These are phyloP conservation scores for Linnemannia exigua DNA, from an alignment of 192 early-diverging fungal genomes.

Conservation along the genomic window DNA sequence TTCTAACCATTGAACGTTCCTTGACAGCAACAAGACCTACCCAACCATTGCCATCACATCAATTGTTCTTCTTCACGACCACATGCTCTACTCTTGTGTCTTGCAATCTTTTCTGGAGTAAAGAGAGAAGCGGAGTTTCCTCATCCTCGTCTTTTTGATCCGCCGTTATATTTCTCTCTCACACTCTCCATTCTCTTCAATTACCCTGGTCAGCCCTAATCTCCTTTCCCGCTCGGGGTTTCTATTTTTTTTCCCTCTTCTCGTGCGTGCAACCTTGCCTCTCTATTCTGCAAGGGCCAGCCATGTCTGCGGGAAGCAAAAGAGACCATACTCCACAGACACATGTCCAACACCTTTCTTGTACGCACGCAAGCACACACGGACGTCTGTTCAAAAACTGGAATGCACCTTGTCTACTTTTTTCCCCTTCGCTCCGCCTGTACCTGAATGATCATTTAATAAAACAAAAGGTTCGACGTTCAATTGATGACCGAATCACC, in stretches of 20 bases:
- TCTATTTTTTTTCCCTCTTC: not conserved
- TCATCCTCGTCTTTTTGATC: not conserved
- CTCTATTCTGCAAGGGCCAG: not conserved
- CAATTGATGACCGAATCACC: not conserved
- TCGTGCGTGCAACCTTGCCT: not conserved
- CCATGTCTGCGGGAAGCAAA: not conserved
- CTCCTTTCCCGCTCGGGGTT: slow-evolving; percentile 1
- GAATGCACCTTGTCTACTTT: not conserved
- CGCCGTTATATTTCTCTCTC: not conserved
- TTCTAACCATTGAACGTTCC: not conserved
- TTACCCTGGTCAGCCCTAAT: not conserved
- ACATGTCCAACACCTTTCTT: not conserved
- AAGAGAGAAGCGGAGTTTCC: not conserved
- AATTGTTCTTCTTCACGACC: not conserved
- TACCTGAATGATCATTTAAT: too few species aligned
- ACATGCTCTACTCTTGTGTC: not conserved
- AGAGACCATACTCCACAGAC: not conserved
- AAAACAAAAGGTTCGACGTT: too few species aligned
- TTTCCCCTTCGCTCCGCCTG: not conserved
- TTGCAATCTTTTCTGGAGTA: not conserved
- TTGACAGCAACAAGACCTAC: not conserved
- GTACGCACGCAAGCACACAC: not conserved
- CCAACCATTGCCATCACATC: not conserved
- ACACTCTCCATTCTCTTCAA: not conserved
- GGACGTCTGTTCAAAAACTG: not conserved